These are phyloP conservation scores for Aspergillus japonicus DNA, from an alignment of 2,329 filamentous ascomycete genomes.

Conservation along the genomic window DNA sequence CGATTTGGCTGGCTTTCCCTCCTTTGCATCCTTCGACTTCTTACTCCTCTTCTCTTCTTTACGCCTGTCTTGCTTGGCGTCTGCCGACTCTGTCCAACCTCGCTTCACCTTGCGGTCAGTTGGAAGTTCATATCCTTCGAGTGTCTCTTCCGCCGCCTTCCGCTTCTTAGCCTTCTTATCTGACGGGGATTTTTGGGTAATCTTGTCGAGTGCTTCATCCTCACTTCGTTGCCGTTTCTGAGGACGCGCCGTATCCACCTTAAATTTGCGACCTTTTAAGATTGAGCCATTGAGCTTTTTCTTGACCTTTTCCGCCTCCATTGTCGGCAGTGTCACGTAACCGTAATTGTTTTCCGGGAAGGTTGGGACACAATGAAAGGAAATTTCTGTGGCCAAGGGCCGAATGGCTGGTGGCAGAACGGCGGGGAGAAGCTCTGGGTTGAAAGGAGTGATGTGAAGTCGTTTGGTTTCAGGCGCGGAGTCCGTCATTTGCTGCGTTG, in stretches of 20 bases:
- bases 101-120: constrained; percentile 78
- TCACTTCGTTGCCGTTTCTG: constrained; percentile 51
- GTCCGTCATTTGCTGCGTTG: constrained; percentile 21
- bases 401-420: constrained; percentile 69
- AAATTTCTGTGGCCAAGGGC: constrained; percentile 71
- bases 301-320: constrained; percentile 85
- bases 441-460: constrained; percentile 87
- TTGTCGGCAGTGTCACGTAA: constrained; percentile 76
- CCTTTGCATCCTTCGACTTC: constrained; percentile 56
- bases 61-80: constrained; percentile 43
- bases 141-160: constrained; percentile 53
- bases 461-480: constrained; percentile 43
- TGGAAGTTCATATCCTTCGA: constrained; percentile 70
- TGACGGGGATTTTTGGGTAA: constrained; percentile 20
- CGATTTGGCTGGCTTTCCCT: constrained; percentile 57
- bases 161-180: constrained; percentile 44
- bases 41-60: constrained; percentile 50
- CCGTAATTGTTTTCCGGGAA: constrained; percentile 91
- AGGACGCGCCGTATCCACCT: constrained; percentile 76
- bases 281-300: constrained; percentile 87
- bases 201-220: constrained; percentile 32
- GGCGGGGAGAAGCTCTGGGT: constrained; percentile 67
- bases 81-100: constrained; percentile 75
- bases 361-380: constrained; percentile 81
- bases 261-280: constrained; percentile 80